Conservation (phyloP, 805 yeast genomes). For the Kodamaea restingae region DNA sequence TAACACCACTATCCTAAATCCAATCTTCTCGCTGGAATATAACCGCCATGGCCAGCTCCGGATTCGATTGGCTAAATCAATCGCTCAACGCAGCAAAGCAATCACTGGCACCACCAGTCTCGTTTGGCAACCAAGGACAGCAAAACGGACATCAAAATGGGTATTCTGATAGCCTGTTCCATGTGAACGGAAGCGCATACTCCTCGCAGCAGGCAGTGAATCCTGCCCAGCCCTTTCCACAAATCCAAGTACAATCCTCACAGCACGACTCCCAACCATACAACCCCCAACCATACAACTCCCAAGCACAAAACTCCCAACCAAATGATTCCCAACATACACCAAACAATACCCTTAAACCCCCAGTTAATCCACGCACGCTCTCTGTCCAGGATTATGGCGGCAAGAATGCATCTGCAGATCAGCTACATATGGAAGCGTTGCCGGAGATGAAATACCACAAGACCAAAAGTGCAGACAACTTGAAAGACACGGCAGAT, state of each 20-base stretch:
- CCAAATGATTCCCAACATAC: background rate
- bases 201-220: too few species aligned
- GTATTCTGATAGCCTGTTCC: too few species aligned
- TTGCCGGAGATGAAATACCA: conserved; percentile 1
- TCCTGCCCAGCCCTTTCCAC: too few species aligned
- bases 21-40: background rate
- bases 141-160: too few species aligned
- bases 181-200: too few species aligned
- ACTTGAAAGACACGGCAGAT: conserved; percentile 9
- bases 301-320: too few species aligned
- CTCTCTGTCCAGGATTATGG: conserved; percentile 8
- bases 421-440: conserved; percentile 8
- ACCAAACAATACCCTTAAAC: too few species aligned
- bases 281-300: too few species aligned
- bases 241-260: too few species aligned
- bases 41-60: conserved; percentile 27
- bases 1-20: too few species aligned
- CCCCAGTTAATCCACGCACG: too few species aligned
- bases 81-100: conserved; percentile 12
- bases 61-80: conserved; percentile 53
- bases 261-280: too few species aligned
- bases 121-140: conserved; percentile 28
- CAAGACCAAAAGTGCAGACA: conserved; percentile 11
- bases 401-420: conserved; percentile 15
- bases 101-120: conserved; percentile 48